Evolutionary conservation across 192 early-diverging fungal genomes (phyloP).

Genomic region (Umbelopsis sp.): DNA sequence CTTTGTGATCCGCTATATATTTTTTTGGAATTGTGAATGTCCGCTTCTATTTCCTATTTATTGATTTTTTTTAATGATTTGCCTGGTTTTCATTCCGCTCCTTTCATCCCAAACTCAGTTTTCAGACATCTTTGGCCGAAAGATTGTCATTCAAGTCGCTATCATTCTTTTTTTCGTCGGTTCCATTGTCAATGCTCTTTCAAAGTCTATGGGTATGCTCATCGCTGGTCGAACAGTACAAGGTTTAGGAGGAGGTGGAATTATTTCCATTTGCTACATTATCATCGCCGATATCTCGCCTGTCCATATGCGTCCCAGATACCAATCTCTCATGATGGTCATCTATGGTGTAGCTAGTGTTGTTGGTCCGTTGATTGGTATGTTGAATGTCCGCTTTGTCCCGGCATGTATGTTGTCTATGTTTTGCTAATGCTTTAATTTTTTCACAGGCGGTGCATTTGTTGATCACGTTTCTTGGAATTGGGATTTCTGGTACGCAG

Average conservation of each 20-base stretch:
- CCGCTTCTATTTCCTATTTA: no score
- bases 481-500: constrained; percentile 71
- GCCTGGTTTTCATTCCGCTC: no score
- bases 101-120: constrained; percentile 20
- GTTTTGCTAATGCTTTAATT: background rate
- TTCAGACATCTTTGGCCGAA: constrained; percentile 40
- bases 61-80: background rate
- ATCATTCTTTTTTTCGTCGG: constrained; percentile 44
- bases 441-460: constrained; percentile 60
- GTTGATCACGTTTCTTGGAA: constrained; percentile 67
- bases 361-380: constrained; percentile 59
- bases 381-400: background rate
- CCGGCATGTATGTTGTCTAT: background rate
- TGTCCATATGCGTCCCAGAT: constrained; percentile 65
- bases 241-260: constrained; percentile 67
- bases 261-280: constrained; percentile 63
- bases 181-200: constrained; percentile 54
- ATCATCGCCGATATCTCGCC: constrained; percentile 74
- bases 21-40: background rate
- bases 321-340: constrained; percentile 60
- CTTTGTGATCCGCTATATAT: background rate
- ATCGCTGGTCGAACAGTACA: constrained; percentile 62
- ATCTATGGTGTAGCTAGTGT: constrained; percentile 65
- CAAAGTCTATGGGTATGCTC: constrained; percentile 64
- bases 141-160: constrained; percentile 28